Evolutionary conservation across 306 rosid genomes (phyloP), one percentile per base, ranked within the genome.

Genomic region (Cajanus cajan): DNA sequence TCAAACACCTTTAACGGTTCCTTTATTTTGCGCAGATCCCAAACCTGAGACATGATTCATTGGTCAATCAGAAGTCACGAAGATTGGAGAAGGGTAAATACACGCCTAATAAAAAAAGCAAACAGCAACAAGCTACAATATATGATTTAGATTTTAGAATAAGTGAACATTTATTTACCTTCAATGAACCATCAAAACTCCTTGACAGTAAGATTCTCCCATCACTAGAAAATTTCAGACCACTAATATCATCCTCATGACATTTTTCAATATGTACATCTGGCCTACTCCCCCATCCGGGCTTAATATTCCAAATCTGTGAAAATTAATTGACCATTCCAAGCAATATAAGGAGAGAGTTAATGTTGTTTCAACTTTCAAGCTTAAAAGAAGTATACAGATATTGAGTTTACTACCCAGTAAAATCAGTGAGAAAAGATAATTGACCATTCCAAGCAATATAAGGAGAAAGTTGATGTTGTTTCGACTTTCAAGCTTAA

Each of bases 221-320:
- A 73, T 94, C 97, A 34, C 85, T 80, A 72, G 98, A 94, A 86
- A 94, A 94, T 82, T 86, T 94, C 57, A 94, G 86, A 16, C 88
- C 59, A 22, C 95, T 85, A 68, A 94, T 88, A 47, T 92, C 95
- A 52, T 94, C 98, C 44, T 87, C 89, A 64, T 94, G 98, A 78
- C 90, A 52, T 52, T 87, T 91, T 47, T 86, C 91, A 78, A 90
- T 61, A 14, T 87, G 82, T 68, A 90, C 59, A 75, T 94, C 98
- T 57, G 98, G 98, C 75, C 98, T 83, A 82, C 98, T 94, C 76
- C 97, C 98, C 97, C 98, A 94, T 43, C 98, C 98, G 45, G 97
- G 91, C 84, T 94, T 94, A 71, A 92, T 85, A 82, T 68, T 90
- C 97, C 97, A 94, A 85, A 91, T 78, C 97, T 94, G 84, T 40